These are phyloP conservation scores for Zygosaccharomyces kombuchaensis DNA, from an alignment of 805 yeast species.

Conservation along the genomic window DNA sequence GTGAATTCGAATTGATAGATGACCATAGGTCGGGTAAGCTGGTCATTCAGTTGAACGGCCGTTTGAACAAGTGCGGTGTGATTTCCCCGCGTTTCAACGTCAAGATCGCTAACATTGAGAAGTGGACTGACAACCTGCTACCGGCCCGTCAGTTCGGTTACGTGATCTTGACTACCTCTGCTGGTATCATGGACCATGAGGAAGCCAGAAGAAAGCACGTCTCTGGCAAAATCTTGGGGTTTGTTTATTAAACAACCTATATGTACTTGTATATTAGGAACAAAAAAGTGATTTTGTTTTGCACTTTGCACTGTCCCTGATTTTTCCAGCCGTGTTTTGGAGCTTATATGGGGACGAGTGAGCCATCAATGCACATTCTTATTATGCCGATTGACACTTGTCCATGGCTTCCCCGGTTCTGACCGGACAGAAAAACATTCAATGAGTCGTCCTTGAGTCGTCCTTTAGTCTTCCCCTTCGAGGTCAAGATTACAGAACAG, in stretches of 20 bases:
- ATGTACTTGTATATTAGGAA: background rate
- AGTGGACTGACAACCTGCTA: constrained; percentile 95
- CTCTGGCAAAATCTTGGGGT: constrained; percentile 96
- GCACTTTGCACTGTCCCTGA: too few species aligned
- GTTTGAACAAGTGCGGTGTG: constrained; percentile 98
- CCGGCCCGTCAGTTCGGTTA: constrained; percentile 99
- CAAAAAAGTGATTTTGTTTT: background rate
- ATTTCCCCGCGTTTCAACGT: constrained; percentile 98
- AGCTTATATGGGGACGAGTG: too few species aligned
- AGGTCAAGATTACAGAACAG: too few species aligned
- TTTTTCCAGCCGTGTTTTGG: too few species aligned
- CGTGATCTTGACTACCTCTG: constrained; percentile 96
- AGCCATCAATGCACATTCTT: background rate
- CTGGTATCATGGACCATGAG: constrained; percentile 99
- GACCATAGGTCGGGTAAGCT: constrained; percentile 99
- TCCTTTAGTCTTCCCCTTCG: too few species aligned
- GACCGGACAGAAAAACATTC: background rate
- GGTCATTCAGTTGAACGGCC: constrained; percentile 93
- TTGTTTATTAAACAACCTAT: constrained; percentile 64
- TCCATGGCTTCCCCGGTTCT: background rate
- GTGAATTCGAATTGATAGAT: constrained; percentile 96
- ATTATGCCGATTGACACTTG: too few species aligned
- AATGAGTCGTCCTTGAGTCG: background rate
- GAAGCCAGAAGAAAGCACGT: constrained; percentile 99
- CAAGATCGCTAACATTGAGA: constrained; percentile 89